Percentiles rank a stretch among this genome's conserved stretches.
Evolutionary conservation across 495 filamentous ascomycete genomes (phyloP).

Genomic region (Aspergillus kassunensis): DNA sequence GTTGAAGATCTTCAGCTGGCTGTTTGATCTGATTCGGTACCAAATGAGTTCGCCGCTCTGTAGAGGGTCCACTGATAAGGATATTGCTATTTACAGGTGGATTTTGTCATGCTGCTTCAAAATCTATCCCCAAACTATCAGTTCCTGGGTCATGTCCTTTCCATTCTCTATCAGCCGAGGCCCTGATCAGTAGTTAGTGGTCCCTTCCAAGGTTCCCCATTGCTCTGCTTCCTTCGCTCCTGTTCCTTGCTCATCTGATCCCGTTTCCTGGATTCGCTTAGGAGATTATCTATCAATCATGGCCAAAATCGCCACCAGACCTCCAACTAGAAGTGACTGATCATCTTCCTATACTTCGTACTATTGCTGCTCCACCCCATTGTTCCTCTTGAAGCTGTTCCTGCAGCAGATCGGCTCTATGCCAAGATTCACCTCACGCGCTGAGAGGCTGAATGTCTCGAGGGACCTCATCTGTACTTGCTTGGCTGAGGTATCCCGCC

Average conservation of each 20-base stretch:
- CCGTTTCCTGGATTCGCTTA: background rate
- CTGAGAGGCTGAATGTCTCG: background rate
- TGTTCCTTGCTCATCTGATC: background rate
- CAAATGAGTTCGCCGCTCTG: slow-evolving; percentile 12
- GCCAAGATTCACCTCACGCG: slow-evolving; percentile 10
- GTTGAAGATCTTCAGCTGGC: slow-evolving; percentile 4
- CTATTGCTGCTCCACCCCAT: background rate
- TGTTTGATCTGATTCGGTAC: slow-evolving; percentile 12
- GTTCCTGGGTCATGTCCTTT: too few species aligned
- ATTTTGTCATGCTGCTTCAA: background rate
- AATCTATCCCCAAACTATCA: background rate
- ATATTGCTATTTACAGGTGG: slow-evolving; percentile 11
- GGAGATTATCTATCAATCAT: slow-evolving; percentile 2
- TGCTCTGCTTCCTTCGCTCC: background rate
- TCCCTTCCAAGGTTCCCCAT: too few species aligned
- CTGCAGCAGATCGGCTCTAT: slow-evolving; percentile 10
- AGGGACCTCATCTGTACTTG: background rate
- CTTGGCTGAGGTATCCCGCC: background rate
- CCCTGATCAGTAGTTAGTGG: too few species aligned
- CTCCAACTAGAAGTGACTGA: slow-evolving; percentile 1
- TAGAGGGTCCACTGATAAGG: slow-evolving; percentile 26
- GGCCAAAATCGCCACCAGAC: background rate
- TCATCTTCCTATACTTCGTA: background rate
- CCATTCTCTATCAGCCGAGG: background rate
- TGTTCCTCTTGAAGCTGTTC: slow-evolving; percentile 3